Conservation (phyloP, 768 basidiomycete genomes). For the Basidioascus undulatus region DNA sequence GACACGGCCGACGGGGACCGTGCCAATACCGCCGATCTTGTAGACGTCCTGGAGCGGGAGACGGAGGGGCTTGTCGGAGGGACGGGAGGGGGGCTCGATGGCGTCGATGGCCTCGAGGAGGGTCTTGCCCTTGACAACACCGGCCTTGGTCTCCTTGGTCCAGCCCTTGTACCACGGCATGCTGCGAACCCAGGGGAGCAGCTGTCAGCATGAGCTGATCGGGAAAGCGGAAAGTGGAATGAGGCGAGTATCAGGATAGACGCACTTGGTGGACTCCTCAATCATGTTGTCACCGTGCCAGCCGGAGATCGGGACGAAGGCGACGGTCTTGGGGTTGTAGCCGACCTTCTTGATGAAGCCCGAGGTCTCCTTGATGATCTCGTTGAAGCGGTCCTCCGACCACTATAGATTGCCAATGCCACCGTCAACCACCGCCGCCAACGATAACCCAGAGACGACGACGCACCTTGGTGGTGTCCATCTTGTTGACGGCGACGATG, state of each 20-base stretch:
- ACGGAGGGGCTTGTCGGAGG: conserved; percentile 98
- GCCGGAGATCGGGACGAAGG: conserved; percentile 98
- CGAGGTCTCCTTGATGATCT: conserved; percentile 95
- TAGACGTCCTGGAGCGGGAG: conserved; percentile 97
- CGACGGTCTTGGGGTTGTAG: conserved; percentile 95
- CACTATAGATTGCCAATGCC: conserved; percentile 32
- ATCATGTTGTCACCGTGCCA: conserved; percentile 99
- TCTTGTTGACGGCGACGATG: conserved; percentile 99
- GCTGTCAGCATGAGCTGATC: conserved; percentile 4
- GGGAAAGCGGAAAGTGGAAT: neutral
- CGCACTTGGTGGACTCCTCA: conserved; percentile 86
- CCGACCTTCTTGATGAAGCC: conserved; percentile 99
- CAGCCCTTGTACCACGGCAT: conserved; percentile 99
- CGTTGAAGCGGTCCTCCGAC: conserved; percentile 98
- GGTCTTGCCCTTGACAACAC: conserved; percentile 91
- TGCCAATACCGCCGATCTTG: conserved; percentile 99
- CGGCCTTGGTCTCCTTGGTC: conserved; percentile 85
- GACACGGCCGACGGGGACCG: conserved; percentile 99
- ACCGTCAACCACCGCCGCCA: too few relatives aligned
- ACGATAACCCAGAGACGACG: neutral
- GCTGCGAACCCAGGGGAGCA: too few relatives aligned
- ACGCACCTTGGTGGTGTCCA: conserved; percentile 91
- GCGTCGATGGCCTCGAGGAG: conserved; percentile 98
- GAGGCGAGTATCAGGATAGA: conserved; percentile 4
- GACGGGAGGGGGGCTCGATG: conserved; percentile 90